A percentile compares a stretch with the other conserved stretches of the same genome.
phyloP scores from a whole-genome alignment of 1,284 basidiomycete species.

The Coniferiporia sulphurascens region DNA sequence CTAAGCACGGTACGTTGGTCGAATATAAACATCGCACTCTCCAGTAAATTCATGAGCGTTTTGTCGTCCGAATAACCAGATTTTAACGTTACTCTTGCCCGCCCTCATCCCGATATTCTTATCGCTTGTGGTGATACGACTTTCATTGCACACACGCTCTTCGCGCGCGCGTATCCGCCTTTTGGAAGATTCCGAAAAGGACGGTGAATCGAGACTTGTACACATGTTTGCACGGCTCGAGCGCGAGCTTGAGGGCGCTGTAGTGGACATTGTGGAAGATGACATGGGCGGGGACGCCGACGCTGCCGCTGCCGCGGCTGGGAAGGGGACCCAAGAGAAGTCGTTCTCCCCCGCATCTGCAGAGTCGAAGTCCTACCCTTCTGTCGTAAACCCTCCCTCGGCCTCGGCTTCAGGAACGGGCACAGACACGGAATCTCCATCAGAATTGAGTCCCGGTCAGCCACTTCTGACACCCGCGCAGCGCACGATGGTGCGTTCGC shows the following conservation, averaged over 20 bases:
- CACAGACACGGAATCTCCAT: slow-evolving; percentile 2
- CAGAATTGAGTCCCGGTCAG: slow-evolving; percentile 24
- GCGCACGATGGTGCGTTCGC: slow-evolving; percentile 40
- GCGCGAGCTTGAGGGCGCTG: slow-evolving; percentile 10
- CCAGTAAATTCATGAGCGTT: neutral
- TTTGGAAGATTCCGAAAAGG: slow-evolving; percentile 21
- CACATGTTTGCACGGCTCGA: slow-evolving; percentile 8
- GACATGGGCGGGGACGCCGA: neutral
- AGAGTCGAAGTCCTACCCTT: slow-evolving; percentile 24
- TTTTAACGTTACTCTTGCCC: slow-evolving; percentile 24
- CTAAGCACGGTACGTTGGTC: slow-evolving; percentile 34
- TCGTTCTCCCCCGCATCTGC: neutral
- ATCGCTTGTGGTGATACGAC: slow-evolving; percentile 19
- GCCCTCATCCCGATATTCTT: slow-evolving; percentile 33
- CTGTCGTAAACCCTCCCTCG: neutral
- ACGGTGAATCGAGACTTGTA: slow-evolving; percentile 18
- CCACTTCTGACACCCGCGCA: slow-evolving; percentile 54
- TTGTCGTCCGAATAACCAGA: neutral
- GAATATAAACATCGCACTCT: slow-evolving; percentile 29
- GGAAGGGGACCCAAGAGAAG: neutral
- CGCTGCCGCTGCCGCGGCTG: neutral
- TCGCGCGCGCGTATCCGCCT: slow-evolving; percentile 24
- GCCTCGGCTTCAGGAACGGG: slow-evolving; percentile 4
- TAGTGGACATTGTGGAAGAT: slow-evolving; percentile 15
- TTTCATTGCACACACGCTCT: slow-evolving; percentile 22